Evolutionary conservation across 148 eudicot species (phyloP).

Genomic region (Camellia sinensis): DNA sequence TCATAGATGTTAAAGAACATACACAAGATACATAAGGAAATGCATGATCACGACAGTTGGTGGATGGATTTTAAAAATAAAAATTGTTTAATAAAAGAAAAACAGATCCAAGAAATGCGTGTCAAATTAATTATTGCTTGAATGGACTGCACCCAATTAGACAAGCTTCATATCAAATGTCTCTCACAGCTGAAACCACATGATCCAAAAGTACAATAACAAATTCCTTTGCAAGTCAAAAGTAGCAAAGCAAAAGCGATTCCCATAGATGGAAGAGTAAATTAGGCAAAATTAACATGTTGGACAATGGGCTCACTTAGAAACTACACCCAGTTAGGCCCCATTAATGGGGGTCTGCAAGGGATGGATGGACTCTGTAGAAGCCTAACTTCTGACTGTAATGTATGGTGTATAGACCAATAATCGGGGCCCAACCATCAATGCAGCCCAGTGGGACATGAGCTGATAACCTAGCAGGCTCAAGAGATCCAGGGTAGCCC

Average conservation of each 20-base stretch:
- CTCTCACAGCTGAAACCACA: background rate
- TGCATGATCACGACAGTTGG: background rate
- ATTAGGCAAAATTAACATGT: background rate
- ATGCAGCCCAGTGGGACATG: too few relatives aligned
- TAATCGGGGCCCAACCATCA: too few relatives aligned
- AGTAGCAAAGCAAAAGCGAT: background rate
- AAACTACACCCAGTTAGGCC: too few relatives aligned
- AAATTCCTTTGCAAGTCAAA: background rate
- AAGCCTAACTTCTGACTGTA: too few relatives aligned
- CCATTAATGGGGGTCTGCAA: too few relatives aligned
- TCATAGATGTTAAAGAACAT: background rate
- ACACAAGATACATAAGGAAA: background rate
- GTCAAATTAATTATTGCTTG: background rate
- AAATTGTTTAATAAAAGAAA: background rate
- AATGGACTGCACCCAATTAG: background rate
- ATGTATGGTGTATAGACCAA: too few relatives aligned
- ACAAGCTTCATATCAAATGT: background rate
- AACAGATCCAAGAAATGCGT: background rate
- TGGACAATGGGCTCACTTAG: too few relatives aligned
- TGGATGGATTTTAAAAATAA: background rate
- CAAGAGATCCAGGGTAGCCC: too few relatives aligned
- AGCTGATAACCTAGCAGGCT: too few relatives aligned
- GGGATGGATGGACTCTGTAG: too few relatives aligned
- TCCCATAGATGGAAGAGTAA: background rate
- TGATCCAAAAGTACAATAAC: background rate